Evolutionary conservation across 2,329 filamentous ascomycete species (phyloP).

Genomic region (Epichloe brachyelytri): DNA sequence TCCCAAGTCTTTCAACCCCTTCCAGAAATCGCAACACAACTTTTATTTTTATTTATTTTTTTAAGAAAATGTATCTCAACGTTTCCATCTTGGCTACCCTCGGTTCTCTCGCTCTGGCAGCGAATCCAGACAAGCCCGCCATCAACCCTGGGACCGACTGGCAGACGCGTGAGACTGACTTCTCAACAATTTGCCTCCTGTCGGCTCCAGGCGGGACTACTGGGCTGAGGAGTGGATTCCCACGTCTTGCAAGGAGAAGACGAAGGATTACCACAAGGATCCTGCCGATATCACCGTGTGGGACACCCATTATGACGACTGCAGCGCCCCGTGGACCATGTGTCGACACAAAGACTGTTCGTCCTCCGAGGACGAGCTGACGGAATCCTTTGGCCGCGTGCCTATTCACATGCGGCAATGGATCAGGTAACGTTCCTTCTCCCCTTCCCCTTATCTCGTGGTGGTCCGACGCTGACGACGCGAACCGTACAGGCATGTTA

Average conservation of each 20-base stretch:
- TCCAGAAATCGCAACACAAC: no score
- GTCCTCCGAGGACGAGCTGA: slow-evolving; percentile 12
- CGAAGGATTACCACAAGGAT: slow-evolving; percentile 6
- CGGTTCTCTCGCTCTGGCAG: neutral
- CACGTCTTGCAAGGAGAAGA: slow-evolving; percentile 9
- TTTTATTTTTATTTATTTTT: no score
- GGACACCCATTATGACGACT: slow-evolving; percentile 17
- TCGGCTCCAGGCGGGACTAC: slow-evolving; percentile 8
- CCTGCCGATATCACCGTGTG: slow-evolving; percentile 14
- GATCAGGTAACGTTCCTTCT: slow-evolving; percentile 6
- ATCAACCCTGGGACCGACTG: neutral
- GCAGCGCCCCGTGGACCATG: slow-evolving; percentile 16
- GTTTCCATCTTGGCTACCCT: no score
- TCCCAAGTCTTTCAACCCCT: no score
- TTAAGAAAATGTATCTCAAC: no score
- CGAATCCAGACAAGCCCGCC: neutral
- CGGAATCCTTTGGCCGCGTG: slow-evolving; percentile 16
- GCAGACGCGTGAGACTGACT: slow-evolving; percentile 1
- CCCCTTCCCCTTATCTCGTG: no score
- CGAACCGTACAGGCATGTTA: neutral
- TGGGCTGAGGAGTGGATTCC: slow-evolving; percentile 13
- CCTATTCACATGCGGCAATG: slow-evolving; percentile 17
- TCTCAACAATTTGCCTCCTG: slow-evolving; percentile 4
- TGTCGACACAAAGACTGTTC: slow-evolving; percentile 17
- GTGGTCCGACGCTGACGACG: no score